Percentiles rank a stretch among this genome's conserved stretches.
phyloP scores from a whole-genome alignment of 2,329 filamentous ascomycete species.

The Bipolaris zeicola region DNA sequence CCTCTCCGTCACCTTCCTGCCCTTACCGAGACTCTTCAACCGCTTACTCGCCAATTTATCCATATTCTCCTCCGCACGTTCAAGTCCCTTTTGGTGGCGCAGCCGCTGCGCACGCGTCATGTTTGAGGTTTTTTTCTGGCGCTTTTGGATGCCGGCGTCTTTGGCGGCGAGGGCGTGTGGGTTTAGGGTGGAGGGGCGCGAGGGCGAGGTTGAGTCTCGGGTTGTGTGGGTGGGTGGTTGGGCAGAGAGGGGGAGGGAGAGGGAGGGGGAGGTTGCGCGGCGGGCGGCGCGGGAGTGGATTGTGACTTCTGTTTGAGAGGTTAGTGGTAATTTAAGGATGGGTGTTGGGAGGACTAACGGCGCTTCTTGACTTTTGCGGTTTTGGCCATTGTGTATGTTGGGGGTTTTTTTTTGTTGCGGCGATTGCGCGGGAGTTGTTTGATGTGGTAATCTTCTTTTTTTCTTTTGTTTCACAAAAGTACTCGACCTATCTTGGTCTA shows the following conservation, averaged over 20 bases:
- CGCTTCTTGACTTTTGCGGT: slow-evolving; percentile 55
- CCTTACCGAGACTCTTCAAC: slow-evolving; percentile 57
- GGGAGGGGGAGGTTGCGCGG: slow-evolving; percentile 71
- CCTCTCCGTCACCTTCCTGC: slow-evolving; percentile 56
- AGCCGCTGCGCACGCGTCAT: slow-evolving; percentile 59
- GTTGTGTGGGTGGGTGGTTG: slow-evolving; percentile 54
- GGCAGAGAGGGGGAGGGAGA: slow-evolving; percentile 73
- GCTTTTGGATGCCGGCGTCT: slow-evolving; percentile 75
- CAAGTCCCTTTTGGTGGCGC: slow-evolving; percentile 55
- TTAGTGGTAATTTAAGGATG: slow-evolving; percentile 14
- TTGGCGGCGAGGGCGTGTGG: slow-evolving; percentile 70
- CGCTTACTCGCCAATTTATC: slow-evolving; percentile 63
- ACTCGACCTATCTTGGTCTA: neutral
- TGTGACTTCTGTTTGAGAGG: slow-evolving; percentile 59
- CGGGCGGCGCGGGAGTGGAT: slow-evolving; percentile 76
- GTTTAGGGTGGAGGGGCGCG: slow-evolving; percentile 32
- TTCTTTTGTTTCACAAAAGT: neutral
- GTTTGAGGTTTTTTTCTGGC: slow-evolving; percentile 53
- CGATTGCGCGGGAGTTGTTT: neutral
- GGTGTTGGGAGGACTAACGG: slow-evolving; percentile 32
- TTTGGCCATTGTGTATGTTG: slow-evolving; percentile 48
- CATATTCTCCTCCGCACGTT: slow-evolving; percentile 60
- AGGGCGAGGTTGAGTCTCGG: slow-evolving; percentile 35
- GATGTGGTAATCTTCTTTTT: neutral
- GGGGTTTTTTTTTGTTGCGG: neutral